Percentiles rank a stretch among this genome's conserved stretches.
Conservation (phyloP, 306 rosid genomes). For the Vigna hirtella region DNA sequence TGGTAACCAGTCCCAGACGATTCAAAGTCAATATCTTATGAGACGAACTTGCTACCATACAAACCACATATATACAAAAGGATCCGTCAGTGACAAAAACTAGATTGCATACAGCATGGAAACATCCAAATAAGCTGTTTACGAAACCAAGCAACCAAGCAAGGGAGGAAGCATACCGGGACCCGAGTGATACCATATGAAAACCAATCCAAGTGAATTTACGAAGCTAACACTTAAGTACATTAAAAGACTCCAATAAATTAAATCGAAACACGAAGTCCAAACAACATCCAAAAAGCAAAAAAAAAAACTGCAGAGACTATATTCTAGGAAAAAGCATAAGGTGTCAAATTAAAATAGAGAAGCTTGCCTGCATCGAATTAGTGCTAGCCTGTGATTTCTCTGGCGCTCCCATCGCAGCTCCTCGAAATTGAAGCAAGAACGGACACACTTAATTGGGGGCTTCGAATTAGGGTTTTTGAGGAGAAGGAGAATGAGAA, state of each 20-base stretch:
- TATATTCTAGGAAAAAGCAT: slow-evolving; percentile 49
- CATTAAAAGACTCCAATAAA: slow-evolving; percentile 26
- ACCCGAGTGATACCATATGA: slow-evolving; percentile 7
- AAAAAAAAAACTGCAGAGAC: slow-evolving; percentile 27
- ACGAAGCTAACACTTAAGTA: slow-evolving; percentile 6
- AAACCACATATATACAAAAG: neutral
- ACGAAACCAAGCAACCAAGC: neutral
- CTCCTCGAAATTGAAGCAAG: slow-evolving; percentile 46
- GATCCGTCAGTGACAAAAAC: neutral
- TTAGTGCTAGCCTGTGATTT: slow-evolving; percentile 72
- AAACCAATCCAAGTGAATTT: slow-evolving; percentile 32
- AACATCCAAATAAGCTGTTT: slow-evolving; percentile 12
- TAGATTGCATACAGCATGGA: slow-evolving; percentile 7
- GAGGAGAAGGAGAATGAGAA: slow-evolving; percentile 47
- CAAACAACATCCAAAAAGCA: slow-evolving; percentile 28
- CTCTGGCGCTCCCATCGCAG: slow-evolving; percentile 88
- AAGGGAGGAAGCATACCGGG: neutral
- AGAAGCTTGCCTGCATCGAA: slow-evolving; percentile 86
- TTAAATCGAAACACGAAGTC: slow-evolving; percentile 45
- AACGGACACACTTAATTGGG: slow-evolving; percentile 44
- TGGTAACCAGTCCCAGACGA: neutral
- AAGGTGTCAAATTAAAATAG: slow-evolving; percentile 44
- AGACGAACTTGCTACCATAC: slow-evolving; percentile 10
- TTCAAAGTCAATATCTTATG: neutral
- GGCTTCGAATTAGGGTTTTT: slow-evolving; percentile 72